These are phyloP conservation scores for Mycena rosella DNA, from an alignment of 768 basidiomycete species.

Conservation along the genomic window DNA sequence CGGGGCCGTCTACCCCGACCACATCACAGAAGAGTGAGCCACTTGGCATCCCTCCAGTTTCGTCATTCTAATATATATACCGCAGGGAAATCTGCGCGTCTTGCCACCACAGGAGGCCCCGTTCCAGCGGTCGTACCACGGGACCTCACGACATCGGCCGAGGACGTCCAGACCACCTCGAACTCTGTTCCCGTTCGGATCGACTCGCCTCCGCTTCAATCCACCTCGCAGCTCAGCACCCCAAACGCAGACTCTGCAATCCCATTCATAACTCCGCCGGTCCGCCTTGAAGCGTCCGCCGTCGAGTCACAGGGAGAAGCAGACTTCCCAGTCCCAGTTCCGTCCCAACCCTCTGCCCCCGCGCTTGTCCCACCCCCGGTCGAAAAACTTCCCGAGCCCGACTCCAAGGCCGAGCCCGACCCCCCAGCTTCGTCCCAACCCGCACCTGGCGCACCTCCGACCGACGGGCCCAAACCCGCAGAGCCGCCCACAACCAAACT, in stretches of 20 bases:
- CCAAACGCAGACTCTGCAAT: too few relatives aligned
- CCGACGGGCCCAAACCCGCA: too few relatives aligned
- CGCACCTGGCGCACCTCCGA: neutral
- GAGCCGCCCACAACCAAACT: neutral
- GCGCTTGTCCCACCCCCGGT: neutral
- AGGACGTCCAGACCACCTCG: neutral
- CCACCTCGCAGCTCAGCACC: neutral
- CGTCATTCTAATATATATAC: neutral
- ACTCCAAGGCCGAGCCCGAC: too few relatives aligned
- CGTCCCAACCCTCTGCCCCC: neutral
- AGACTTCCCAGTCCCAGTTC: neutral
- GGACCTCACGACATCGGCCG: neutral
- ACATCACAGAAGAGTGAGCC: conserved; percentile 8
- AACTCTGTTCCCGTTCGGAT: neutral
- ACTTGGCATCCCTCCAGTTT: neutral
- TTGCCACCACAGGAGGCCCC: neutral
- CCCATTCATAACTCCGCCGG: too few relatives aligned
- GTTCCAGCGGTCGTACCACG: neutral
- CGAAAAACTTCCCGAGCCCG: too few relatives aligned
- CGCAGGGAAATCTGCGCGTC: conserved; percentile 2
- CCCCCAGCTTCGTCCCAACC: neutral
- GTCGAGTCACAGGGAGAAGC: too few relatives aligned
- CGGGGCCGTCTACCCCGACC: neutral
- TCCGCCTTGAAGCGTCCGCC: too few relatives aligned
- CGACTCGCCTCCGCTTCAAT: neutral